Percentiles rank a stretch among this genome's conserved stretches.
Conservation (phyloP, 2,329 filamentous ascomycete genomes). For the Diaporthe citriasiana region DNA sequence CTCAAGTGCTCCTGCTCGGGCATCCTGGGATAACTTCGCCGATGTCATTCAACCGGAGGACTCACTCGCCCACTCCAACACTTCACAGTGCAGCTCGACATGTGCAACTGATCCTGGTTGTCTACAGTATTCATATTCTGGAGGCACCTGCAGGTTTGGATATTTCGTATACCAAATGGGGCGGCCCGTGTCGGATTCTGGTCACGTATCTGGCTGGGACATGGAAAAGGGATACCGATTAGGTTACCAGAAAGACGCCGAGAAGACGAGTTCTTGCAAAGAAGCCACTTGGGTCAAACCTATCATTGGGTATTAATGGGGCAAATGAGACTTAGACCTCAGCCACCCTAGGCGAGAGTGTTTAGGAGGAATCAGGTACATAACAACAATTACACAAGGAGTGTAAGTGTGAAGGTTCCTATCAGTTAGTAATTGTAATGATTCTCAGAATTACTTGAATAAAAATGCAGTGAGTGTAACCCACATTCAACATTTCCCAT, state of each 20-base stretch:
- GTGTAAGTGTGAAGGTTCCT: not conserved
- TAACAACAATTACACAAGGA: not conserved
- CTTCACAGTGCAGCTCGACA: not conserved
- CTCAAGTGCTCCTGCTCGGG: not conserved
- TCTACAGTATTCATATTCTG: not conserved
- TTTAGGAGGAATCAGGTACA: not conserved
- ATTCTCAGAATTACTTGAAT: not conserved
- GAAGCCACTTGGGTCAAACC: constrained; percentile 8
- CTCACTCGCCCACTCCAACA: not conserved
- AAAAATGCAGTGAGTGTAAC: no score
- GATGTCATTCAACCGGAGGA: not conserved
- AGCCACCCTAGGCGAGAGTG: not conserved
- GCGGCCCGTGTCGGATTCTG: not conserved
- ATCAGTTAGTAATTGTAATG: not conserved
- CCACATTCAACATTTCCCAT: no score
- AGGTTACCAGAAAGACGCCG: not conserved
- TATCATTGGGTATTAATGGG: not conserved
- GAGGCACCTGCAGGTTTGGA: not conserved
- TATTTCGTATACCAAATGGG: constrained; percentile 12
- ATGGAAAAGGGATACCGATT: not conserved
- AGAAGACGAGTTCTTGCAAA: not conserved
- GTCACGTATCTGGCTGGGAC: not conserved
- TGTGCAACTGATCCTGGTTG: not conserved
- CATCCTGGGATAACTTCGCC: constrained; percentile 1
- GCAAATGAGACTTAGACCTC: not conserved